Evolutionary conservation across 2,329 filamentous ascomycete genomes (phyloP), one percentile per base, ranked within the genome.

Genomic region (Cladosporium cucumerinum): DNA sequence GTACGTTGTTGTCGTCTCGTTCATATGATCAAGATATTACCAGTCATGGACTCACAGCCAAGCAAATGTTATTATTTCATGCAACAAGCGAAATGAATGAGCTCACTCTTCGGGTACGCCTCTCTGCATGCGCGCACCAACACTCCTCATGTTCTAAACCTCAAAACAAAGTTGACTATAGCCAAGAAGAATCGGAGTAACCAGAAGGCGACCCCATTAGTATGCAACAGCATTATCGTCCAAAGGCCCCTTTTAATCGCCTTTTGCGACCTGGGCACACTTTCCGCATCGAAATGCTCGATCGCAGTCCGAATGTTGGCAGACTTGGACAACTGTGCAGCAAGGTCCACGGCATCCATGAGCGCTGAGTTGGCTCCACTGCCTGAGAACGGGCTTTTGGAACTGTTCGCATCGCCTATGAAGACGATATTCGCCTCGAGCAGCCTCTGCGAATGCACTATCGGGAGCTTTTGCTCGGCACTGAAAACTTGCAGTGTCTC

Each of bases 321-420:
- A 23, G n/a, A 46, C 25, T 25, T 28, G 5, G 49, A 79, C 54
- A 83, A 66, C 51, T 79, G 72, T 59, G 78, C 72, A 2, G 79
- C 82, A n/a, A 82, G 72, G 57, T 82, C 79, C 76, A 78, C 82
- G 0, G 74, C 81, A 68, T 84, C 82, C 61, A 75, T 78, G 28
- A 84, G 65, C 3, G 81, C 82, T 65, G 84, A 69, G 66, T 82
- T 83, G 0, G 81, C 82, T 0, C 82, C 82, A 63, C 78, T 80
- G 0, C 82, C 81, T 5, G 82, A 79, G 71, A 83, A 84, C 0
- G 82, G 80, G 60, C 76, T 82, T 6, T 83, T 75, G 1, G 82
- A 81, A 68, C 84, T 82, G 66, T 84, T 84, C 63, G 76, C 76
- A 67, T 84, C 82, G 12, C 82, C 82, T 25, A 84, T 79, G 59